phyloP scores from a whole-genome alignment of 345 rosid genomes.

The Brassica napus region Da-Ae NC_063450.1:21848001-21848500 shows the following conservation, averaged over 20 bases:
- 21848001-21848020: neutral
- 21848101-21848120: neutral
- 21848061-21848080: neutral
- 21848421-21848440: neutral
- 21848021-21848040: neutral
- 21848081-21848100: neutral
- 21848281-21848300: neutral
- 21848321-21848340: neutral
- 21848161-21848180: neutral
- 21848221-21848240: neutral
- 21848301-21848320: neutral
- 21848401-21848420: neutral
- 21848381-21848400: too few species aligned
- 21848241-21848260: neutral
- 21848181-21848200: neutral
- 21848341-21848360: neutral
- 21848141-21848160: neutral
- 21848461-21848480: neutral
- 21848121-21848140: neutral
- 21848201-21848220: neutral
- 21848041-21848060: neutral
- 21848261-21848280: neutral
- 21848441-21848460: neutral
- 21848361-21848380: neutral
- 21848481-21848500: neutral